These are phyloP conservation scores for Tephrocybe sp. DNA, from an alignment of 768 basidiomycete species.

Conservation along the genomic window DNA sequence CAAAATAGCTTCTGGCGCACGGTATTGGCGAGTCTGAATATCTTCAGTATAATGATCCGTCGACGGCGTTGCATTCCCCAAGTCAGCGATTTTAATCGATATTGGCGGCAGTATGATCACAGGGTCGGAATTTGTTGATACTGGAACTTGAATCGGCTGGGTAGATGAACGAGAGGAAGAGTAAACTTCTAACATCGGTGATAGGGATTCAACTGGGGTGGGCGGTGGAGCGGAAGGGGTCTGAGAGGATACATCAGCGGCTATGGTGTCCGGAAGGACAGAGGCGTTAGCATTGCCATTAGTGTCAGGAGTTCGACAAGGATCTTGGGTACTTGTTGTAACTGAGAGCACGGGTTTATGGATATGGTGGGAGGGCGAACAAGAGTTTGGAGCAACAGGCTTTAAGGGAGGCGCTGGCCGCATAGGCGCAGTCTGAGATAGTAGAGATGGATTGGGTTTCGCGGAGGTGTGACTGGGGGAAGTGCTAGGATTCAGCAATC, in stretches of 20 bases:
- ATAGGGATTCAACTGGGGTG: conserved; percentile 30
- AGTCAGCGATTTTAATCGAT: conserved; percentile 89
- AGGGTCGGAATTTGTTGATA: conserved; percentile 18
- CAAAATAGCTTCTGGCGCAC: conserved; percentile 90
- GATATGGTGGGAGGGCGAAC: conserved; percentile 37
- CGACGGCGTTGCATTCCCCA: conserved; percentile 93
- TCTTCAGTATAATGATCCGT: conserved; percentile 90
- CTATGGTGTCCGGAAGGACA: conserved; percentile 2
- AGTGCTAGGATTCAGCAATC: conserved; percentile 12
- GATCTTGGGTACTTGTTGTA: conserved; percentile 23
- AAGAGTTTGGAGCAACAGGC: conserved; percentile 23
- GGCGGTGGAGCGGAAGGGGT: conserved; percentile 32
- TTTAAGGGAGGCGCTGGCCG: conserved; percentile 24
- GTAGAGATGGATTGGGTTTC: conserved; percentile 46
- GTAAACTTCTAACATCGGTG: conserved; percentile 18
- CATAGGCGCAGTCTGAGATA: conserved; percentile 62
- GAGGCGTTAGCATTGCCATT: conserved; percentile 15
- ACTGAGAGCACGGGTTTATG: conserved; percentile 34
- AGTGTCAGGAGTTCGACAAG: conserved; percentile 3
- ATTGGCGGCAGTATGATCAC: conserved; percentile 42
- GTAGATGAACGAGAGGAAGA: conserved; percentile 6
- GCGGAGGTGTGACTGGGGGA: conserved; percentile 10
- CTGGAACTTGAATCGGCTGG: conserved; percentile 20
- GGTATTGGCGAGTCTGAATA: conserved; percentile 95
- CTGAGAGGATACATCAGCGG: conserved; percentile 7